These are phyloP conservation scores for Geotrichum aggregatum DNA, from an alignment of 1,139 yeast genomes.

Conservation along the genomic window DNA sequence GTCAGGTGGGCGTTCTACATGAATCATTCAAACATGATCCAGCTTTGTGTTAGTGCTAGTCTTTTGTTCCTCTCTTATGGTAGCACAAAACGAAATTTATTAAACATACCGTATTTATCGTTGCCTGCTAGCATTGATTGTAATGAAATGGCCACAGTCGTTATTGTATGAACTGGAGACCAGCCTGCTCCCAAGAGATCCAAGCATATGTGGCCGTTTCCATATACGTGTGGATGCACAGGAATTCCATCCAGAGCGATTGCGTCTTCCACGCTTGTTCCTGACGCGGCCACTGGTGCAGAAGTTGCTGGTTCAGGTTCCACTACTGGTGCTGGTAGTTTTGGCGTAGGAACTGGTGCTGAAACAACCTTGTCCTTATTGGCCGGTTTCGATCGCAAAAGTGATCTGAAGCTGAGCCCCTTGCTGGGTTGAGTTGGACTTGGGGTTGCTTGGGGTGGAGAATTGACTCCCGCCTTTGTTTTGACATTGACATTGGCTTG, in stretches of 20 bases:
- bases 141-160: slow-evolving; percentile 52
- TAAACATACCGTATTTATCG: slow-evolving; percentile 38
- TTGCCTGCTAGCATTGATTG: slow-evolving; percentile 64
- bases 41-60: too few species aligned
- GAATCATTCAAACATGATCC: not conserved
- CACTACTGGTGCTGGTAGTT: not conserved
- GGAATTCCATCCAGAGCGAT: slow-evolving; percentile 44
- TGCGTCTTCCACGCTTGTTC: slow-evolving; percentile 24
- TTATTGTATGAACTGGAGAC: slow-evolving; percentile 66
- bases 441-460: not conserved
- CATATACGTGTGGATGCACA: slow-evolving; percentile 66
- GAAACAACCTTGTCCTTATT: too few species aligned
- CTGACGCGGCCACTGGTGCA: not conserved
- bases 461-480: not conserved
- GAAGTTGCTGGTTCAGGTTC: slow-evolving; percentile 5
- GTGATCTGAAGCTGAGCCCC: too few species aligned
- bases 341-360: not conserved
- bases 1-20: slow-evolving; percentile 48
- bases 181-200: slow-evolving; percentile 57
- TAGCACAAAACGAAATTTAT: too few species aligned
- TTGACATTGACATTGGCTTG: not conserved
- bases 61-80: too few species aligned
- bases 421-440: too few species aligned
- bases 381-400: too few species aligned
- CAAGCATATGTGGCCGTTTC: slow-evolving; percentile 68